A percentile compares a stretch with the other conserved stretches of the same genome.
phyloP scores from a whole-genome alignment of 306 rosid species.

The Mucuna pruriens region DNA sequence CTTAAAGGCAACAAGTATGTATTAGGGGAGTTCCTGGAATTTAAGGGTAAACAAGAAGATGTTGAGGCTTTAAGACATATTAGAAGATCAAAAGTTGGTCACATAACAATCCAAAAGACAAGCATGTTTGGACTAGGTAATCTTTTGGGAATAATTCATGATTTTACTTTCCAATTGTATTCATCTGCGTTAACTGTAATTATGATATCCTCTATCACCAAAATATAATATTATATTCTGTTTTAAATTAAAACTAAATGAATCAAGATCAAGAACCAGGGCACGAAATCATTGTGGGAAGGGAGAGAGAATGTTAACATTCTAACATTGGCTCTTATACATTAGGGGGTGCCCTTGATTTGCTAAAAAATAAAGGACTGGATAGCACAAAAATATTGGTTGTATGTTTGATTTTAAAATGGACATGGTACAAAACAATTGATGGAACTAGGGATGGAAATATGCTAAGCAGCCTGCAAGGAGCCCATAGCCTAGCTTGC shows the following conservation, averaged over 20 bases:
- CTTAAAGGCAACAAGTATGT: constrained; percentile 73
- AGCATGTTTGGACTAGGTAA: constrained; percentile 98
- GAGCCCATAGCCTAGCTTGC: no score
- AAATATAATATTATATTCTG: not conserved
- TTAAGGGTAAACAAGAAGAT: constrained; percentile 90
- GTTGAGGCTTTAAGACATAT: constrained; percentile 62
- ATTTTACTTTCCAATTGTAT: constrained; percentile 13
- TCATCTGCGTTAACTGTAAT: not conserved
- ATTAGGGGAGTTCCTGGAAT: constrained; percentile 90
- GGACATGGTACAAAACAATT: not conserved
- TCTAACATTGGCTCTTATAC: not conserved
- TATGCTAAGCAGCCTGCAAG: no score
- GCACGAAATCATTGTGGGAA: not conserved
- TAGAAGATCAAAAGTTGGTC: constrained; percentile 83
- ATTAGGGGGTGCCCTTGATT: not conserved
- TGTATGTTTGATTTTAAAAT: not conserved
- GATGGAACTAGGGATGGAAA: no score
- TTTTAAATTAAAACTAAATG: constrained; percentile 3
- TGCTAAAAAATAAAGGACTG: constrained; percentile 5
- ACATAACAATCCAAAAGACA: constrained; percentile 67
- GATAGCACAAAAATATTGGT: not conserved
- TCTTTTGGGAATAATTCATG: constrained; percentile 25
- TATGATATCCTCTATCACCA: constrained; percentile 13
- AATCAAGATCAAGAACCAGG: constrained; percentile 9
- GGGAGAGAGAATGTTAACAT: not conserved